phyloP scores from a whole-genome alignment of 2,329 filamentous ascomycete genomes.

The Xylariaceae sp. region DNA sequence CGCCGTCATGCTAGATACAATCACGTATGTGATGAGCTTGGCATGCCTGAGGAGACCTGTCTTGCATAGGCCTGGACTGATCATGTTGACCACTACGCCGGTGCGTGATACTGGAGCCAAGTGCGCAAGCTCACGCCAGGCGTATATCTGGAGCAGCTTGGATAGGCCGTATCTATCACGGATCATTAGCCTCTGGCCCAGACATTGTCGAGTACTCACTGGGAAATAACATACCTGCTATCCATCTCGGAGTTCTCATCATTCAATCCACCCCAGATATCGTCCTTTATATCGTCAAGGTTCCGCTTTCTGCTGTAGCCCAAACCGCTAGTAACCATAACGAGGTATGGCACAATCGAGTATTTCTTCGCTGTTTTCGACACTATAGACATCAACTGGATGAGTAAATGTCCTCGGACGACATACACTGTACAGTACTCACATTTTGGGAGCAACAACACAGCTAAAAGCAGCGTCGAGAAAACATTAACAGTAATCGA shows the following conservation, averaged over 20 bases:
- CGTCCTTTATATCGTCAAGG: background rate
- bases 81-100: slow-evolving; percentile 32
- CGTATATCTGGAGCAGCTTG: slow-evolving; percentile 29
- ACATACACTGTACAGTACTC: background rate
- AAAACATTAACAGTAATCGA: slow-evolving; percentile 48
- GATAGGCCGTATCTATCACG: slow-evolving; percentile 25
- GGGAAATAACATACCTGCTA: background rate
- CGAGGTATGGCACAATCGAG: background rate
- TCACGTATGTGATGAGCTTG: background rate
- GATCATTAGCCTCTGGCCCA: background rate
- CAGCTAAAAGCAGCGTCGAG: slow-evolving; percentile 43
- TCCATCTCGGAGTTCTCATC: background rate
- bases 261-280: background rate
- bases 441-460: slow-evolving; percentile 41
- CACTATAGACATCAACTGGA: background rate
- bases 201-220: too few relatives aligned
- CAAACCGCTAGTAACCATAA: background rate
- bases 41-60: slow-evolving; percentile 17
- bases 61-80: slow-evolving; percentile 32
- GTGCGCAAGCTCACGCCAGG: slow-evolving; percentile 27
- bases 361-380: background rate
- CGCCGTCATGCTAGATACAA: background rate
- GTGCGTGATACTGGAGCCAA: slow-evolving; percentile 21
- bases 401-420: background rate
- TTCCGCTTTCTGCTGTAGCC: background rate